These are phyloP conservation scores for Thermoascus crustaceus DNA, from an alignment of 2,329 filamentous ascomycete genomes.

Conservation along the genomic window DNA sequence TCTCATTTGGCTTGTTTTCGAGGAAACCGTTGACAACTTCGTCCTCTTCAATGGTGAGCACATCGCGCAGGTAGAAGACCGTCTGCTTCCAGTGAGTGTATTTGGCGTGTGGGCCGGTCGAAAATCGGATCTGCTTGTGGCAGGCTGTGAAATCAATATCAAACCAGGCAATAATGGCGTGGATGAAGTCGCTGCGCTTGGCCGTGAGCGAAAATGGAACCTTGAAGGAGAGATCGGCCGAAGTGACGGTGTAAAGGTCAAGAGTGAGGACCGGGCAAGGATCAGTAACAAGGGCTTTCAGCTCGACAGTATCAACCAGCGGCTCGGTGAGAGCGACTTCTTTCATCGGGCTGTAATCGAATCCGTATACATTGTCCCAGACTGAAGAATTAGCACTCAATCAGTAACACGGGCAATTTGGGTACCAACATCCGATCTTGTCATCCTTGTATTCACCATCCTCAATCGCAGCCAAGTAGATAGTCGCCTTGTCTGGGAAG, in stretches of 20 bases:
- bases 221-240: slow-evolving; percentile 74
- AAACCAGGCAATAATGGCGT: slow-evolving; percentile 97
- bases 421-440: slow-evolving; percentile 88
- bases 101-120: slow-evolving; percentile 93
- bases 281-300: slow-evolving; percentile 95
- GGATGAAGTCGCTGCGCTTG: slow-evolving; percentile 87
- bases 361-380: slow-evolving; percentile 99
- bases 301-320: slow-evolving; percentile 92
- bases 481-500: slow-evolving; percentile 97
- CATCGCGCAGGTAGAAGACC: slow-evolving; percentile 92
- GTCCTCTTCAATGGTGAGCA: slow-evolving; percentile 80
- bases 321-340: slow-evolving; percentile 88
- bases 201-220: slow-evolving; percentile 66
- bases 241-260: slow-evolving; percentile 84
- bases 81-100: slow-evolving; percentile 99
- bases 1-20: slow-evolving; percentile 78
- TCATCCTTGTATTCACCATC: slow-evolving; percentile 99
- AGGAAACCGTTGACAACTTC: slow-evolving; percentile 70
- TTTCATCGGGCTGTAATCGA: slow-evolving; percentile 93
- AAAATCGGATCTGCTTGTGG: slow-evolving; percentile 97
- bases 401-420: background rate
- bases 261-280: slow-evolving; percentile 76
- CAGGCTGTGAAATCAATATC: slow-evolving; percentile 97
- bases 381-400: slow-evolving; percentile 49
- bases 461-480: slow-evolving; percentile 94